phyloP scores from a whole-genome alignment of 1,139 yeast species.

The Diutina mesorugosa region DNA sequence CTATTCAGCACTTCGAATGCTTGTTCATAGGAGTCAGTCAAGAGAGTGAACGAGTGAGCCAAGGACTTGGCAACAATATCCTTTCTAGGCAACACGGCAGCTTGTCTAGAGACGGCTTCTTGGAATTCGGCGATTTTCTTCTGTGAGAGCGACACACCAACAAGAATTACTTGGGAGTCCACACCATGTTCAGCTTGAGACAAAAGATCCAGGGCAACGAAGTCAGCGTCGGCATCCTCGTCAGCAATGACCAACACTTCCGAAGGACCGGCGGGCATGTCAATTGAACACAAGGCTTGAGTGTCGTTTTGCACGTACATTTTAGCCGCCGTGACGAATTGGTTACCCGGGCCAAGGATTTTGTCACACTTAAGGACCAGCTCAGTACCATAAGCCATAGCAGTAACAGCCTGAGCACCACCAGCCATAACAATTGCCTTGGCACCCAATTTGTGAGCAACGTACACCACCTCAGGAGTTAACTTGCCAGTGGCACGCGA shows the following conservation, averaged over 20 bases:
- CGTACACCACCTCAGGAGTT: slow-evolving; percentile 95
- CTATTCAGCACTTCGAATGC: slow-evolving; percentile 77
- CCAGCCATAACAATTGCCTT: slow-evolving; percentile 86
- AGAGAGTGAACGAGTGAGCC: slow-evolving; percentile 75
- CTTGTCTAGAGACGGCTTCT: slow-evolving; percentile 73
- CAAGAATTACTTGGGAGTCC: slow-evolving; percentile 89
- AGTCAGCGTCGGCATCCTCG: slow-evolving; percentile 75
- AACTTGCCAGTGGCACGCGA: slow-evolving; percentile 79
- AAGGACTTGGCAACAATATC: slow-evolving; percentile 88
- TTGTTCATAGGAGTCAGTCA: slow-evolving; percentile 54
- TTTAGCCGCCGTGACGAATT: slow-evolving; percentile 97
- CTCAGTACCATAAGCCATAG: slow-evolving; percentile 97
- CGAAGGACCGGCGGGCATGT: slow-evolving; percentile 99
- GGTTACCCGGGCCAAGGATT: slow-evolving; percentile 97
- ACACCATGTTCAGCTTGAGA: slow-evolving; percentile 99
- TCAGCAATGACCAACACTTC: slow-evolving; percentile 94
- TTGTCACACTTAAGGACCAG: slow-evolving; percentile 88
- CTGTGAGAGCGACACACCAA: slow-evolving; percentile 62
- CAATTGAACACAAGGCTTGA: slow-evolving; percentile 87
- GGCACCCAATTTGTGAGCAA: slow-evolving; percentile 93
- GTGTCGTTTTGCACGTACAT: slow-evolving; percentile 96
- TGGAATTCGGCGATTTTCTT: slow-evolving; percentile 57
- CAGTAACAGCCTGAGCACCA: slow-evolving; percentile 98
- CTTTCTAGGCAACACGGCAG: slow-evolving; percentile 77
- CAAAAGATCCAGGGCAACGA: slow-evolving; percentile 87